phyloP scores from a whole-genome alignment of 352 stramenopile genomes.

The Pythium coloratum region DNA sequence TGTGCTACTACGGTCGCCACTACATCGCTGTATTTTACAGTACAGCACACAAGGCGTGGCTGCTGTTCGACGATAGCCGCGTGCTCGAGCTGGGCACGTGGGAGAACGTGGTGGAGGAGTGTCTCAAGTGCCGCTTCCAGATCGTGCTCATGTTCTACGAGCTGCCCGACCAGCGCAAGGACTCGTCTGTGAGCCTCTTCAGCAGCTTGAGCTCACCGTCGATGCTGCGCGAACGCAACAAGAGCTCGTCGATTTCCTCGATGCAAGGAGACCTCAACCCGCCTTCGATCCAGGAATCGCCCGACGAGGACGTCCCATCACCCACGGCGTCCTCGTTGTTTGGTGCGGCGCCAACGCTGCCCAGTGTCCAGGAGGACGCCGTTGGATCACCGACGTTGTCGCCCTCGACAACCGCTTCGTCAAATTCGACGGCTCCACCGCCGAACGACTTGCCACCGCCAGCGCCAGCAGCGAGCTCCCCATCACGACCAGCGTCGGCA shows the following conservation, averaged over 20 bases:
- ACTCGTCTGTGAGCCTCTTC: slow-evolving; percentile 76
- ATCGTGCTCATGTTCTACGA: slow-evolving; percentile 86
- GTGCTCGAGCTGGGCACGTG: slow-evolving; percentile 77
- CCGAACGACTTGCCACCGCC: slow-evolving; percentile 12
- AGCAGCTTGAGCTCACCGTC: slow-evolving; percentile 27
- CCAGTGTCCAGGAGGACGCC: slow-evolving; percentile 24
- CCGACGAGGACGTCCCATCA: slow-evolving; percentile 41
- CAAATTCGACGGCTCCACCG: neutral
- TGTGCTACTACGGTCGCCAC: slow-evolving; percentile 85
- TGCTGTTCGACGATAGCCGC: slow-evolving; percentile 84
- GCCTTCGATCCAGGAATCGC: slow-evolving; percentile 51
- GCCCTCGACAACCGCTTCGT: slow-evolving; percentile 10
- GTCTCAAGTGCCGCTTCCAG: slow-evolving; percentile 80
- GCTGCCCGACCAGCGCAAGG: slow-evolving; percentile 75
- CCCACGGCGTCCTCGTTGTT: slow-evolving; percentile 34
- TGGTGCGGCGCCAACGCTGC: slow-evolving; percentile 16
- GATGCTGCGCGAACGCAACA: slow-evolving; percentile 36
- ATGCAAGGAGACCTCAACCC: slow-evolving; percentile 49
- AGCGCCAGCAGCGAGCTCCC: slow-evolving; percentile 5
- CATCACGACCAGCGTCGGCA: neutral
- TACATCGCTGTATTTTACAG: slow-evolving; percentile 86
- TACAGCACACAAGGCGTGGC: slow-evolving; percentile 83
- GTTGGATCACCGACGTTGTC: slow-evolving; percentile 18
- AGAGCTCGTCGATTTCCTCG: slow-evolving; percentile 64
- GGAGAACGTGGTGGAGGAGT: slow-evolving; percentile 74